These are phyloP conservation scores for Dothiorella sarmentorum DNA, from an alignment of 2,329 filamentous ascomycete species.

Conservation along the genomic window DNA sequence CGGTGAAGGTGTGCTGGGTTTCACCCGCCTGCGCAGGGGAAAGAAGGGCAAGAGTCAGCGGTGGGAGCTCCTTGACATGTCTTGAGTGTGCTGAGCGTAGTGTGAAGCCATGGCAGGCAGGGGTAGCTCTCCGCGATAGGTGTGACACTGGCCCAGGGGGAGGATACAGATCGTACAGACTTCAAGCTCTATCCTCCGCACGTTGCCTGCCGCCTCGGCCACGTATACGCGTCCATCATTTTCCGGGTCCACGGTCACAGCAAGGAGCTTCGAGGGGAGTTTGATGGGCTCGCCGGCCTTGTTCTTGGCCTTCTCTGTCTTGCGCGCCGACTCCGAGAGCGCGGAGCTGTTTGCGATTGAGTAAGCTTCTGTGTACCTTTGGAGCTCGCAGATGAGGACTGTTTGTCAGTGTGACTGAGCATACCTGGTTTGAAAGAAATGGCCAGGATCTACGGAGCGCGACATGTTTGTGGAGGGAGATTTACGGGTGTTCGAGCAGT, in stretches of 20 bases:
- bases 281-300: conserved; percentile 76
- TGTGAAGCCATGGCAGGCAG: too few relatives aligned
- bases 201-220: conserved; percentile 80
- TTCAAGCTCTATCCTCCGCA: conserved; percentile 71
- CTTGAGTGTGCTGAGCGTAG: too few relatives aligned
- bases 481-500: neutral
- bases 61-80: too few relatives aligned
- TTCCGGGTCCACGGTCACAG: conserved; percentile 64
- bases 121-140: too few relatives aligned
- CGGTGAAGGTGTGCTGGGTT: conserved; percentile 57
- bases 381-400: neutral
- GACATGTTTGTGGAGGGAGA: conserved; percentile 48
- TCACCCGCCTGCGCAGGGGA: conserved; percentile 40
- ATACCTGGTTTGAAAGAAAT: conserved; percentile 93
- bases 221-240: conserved; percentile 65
- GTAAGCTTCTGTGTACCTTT: conserved; percentile 15
- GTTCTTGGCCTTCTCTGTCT: conserved; percentile 73
- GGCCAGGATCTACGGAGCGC: conserved; percentile 67
- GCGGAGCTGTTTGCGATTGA: conserved; percentile 42
- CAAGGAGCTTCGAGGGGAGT: conserved; percentile 82
- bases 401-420: conserved; percentile 28
- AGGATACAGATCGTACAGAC: conserved; percentile 53
- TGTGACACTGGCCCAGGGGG: too few relatives aligned
- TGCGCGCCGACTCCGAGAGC: conserved; percentile 54
- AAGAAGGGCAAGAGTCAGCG: neutral